A percentile compares a stretch with the other conserved stretches of the same genome.
Conservation (phyloP, 805 yeast genomes). For the Kodamaea lidongshanica region DNA sequence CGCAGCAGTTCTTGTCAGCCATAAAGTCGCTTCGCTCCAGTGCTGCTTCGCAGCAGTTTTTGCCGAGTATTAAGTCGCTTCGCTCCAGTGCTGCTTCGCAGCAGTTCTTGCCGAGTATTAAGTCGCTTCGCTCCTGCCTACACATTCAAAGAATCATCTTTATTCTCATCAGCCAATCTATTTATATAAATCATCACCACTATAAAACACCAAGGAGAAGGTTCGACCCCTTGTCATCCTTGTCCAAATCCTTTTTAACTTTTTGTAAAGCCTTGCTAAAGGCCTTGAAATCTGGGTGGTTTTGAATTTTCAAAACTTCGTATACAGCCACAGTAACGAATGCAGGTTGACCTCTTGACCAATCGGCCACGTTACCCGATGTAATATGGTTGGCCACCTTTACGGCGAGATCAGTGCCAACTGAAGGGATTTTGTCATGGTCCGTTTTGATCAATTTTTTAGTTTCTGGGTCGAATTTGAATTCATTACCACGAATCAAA, state of each 20-base stretch:
- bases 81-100: no score
- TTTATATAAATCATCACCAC: no score
- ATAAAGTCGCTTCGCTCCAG: no score
- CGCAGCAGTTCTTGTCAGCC: no score
- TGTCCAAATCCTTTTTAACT: slow-evolving; percentile 39
- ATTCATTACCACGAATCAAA: slow-evolving; percentile 79
- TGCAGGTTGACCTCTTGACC: slow-evolving; percentile 67
- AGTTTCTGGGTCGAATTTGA: slow-evolving; percentile 50
- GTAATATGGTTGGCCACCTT: slow-evolving; percentile 49
- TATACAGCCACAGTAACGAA: slow-evolving; percentile 77
- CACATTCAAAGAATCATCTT: neutral
- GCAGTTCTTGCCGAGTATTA: no score
- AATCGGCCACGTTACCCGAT: slow-evolving; percentile 43
- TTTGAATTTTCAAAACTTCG: slow-evolving; percentile 51
- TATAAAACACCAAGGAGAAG: slow-evolving; percentile 23
- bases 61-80: no score
- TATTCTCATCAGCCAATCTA: neutral
- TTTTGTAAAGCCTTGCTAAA: slow-evolving; percentile 52
- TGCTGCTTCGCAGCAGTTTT: no score
- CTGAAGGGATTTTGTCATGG: slow-evolving; percentile 34
- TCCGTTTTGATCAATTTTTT: slow-evolving; percentile 43
- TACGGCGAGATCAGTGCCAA: slow-evolving; percentile 56
- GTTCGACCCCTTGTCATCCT: slow-evolving; percentile 59
- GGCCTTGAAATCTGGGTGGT: slow-evolving; percentile 35
- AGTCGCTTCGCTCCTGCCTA: no score